Evolutionary conservation across 1,139 yeast species (phyloP), one percentile per base, ranked within the genome.

Genomic region (Taphrina flavorubra): DNA sequence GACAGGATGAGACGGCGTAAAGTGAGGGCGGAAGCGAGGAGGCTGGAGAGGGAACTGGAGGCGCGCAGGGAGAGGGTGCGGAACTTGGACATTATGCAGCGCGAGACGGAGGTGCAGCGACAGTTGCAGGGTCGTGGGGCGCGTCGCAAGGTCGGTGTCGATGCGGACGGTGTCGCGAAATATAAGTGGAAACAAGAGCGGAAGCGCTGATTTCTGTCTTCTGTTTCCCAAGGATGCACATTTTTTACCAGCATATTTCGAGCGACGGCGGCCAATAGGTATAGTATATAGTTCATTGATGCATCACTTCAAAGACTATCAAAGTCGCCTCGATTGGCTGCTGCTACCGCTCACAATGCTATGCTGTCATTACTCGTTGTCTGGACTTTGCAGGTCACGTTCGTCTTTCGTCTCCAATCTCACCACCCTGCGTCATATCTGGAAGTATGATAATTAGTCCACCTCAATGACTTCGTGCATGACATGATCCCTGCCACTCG

Each of bases 131-230:
- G 65, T 10, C 70, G 69, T 44, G 71, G 71, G 18, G 65, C 69
- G 18, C 53, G 71, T 13, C 62, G 59, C 49, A 70, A 70, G 63
- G 49, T 64, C 18, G 70, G 69, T 11, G 49, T 53, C 31, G 66
- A 66, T n/a, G 31, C 36, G 51, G 67, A 69, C 34, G 71, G 71
- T 8, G 65, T 62, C 20, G 53, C 71, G 6, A 49, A 47, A 39
- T 70, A 70, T 51, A 69, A 62, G 31, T 70, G 71, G 71, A 70
- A 69, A 51, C 70, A 62, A 20, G 71, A 70, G 62, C 67, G 71
- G 36, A 68, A 68, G 57, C 57, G 63, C 44, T 70, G 56, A 34
- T 39, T 10, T 4, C 2, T 25, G 7, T 25, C 31, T 2, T 11
- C 36, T 4, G 4, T 39, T 6, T 39, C 6, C 11, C 2, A 39